Conservation (phyloP, 2,329 filamentous ascomycete genomes). For the Talaromyces amestolkiae region DNA sequence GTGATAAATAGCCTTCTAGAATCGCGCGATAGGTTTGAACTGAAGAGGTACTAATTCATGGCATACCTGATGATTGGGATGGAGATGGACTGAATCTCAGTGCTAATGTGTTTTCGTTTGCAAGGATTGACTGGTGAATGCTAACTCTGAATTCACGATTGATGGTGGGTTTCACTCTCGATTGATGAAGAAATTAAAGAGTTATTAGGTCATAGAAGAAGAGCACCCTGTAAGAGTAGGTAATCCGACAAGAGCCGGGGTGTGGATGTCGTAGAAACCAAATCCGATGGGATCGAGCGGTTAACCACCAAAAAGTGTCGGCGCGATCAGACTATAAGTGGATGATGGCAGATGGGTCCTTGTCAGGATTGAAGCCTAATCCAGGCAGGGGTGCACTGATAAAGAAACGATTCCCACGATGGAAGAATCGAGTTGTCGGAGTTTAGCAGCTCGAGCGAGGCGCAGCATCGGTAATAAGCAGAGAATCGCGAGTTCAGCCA, state of each 20-base stretch:
- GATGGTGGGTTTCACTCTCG: neutral
- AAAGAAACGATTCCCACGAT: neutral
- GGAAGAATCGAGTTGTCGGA: neutral
- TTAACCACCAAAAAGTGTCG: neutral
- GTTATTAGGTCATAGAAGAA: neutral
- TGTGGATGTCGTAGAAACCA: neutral
- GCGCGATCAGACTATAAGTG: neutral
- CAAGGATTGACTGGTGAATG: neutral
- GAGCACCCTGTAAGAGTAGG: neutral
- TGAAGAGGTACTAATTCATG: neutral
- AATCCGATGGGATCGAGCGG: neutral
- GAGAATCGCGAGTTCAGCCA: neutral
- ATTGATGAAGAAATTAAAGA: neutral
- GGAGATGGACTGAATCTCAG: neutral
- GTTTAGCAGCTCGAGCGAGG: conserved; percentile 6
- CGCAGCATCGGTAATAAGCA: conserved; percentile 11
- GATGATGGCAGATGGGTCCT: neutral
- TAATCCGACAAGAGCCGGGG: neutral
- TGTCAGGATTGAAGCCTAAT: neutral
- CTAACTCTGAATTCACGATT: neutral
- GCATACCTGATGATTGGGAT: neutral
- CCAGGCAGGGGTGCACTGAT: neutral
- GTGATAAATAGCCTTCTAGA: neutral
- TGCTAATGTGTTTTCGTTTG: neutral
- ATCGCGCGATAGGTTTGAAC: neutral